A percentile compares a stretch with the other conserved stretches of the same genome.
phyloP scores from a whole-genome alignment of 2,329 filamentous ascomycete genomes.

The Aureobasidium sp. region DNA sequence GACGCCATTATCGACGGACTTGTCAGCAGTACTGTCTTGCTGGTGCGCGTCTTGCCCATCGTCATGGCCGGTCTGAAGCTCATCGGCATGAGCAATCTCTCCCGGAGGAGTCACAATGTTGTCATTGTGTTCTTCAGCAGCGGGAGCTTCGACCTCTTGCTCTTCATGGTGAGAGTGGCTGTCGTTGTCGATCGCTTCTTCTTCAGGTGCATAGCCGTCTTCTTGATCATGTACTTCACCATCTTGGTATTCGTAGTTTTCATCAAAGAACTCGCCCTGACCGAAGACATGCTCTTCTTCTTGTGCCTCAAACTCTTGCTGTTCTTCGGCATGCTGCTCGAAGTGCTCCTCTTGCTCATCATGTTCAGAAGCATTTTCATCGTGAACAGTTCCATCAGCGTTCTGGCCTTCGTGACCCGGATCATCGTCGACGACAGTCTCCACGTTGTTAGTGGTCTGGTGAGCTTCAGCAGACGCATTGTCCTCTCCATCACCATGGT shows the following conservation, averaged over 20 bases:
- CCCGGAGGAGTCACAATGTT: not conserved
- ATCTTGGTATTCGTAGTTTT: conserved; percentile 10
- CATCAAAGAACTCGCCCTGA: conserved; percentile 18
- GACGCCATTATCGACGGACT: not conserved
- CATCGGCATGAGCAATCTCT: not conserved
- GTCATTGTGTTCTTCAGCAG: not conserved
- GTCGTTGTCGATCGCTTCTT: not conserved
- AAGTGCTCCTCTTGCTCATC: not conserved
- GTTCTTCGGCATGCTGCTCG: not conserved
- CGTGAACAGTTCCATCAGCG: not conserved
- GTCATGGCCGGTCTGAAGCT: not conserved
- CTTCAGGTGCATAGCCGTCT: conserved; percentile 5
- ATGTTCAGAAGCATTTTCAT: conserved; percentile 11
- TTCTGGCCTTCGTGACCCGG: conserved; percentile 1
- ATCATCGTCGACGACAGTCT: not conserved
- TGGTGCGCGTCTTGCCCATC: not conserved
- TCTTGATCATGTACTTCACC: conserved; percentile 15
- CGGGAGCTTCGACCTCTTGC: not conserved
- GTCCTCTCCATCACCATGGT: conserved; percentile 5
- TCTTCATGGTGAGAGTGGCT: not conserved
- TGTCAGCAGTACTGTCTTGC: not conserved
- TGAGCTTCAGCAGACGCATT: not conserved
- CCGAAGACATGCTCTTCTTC: conserved; percentile 18
- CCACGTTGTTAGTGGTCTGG: not conserved
- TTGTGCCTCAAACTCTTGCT: conserved; percentile 5